Conservation (phyloP, 2,329 filamentous ascomycete genomes). For the Xylaria sp. region DNA sequence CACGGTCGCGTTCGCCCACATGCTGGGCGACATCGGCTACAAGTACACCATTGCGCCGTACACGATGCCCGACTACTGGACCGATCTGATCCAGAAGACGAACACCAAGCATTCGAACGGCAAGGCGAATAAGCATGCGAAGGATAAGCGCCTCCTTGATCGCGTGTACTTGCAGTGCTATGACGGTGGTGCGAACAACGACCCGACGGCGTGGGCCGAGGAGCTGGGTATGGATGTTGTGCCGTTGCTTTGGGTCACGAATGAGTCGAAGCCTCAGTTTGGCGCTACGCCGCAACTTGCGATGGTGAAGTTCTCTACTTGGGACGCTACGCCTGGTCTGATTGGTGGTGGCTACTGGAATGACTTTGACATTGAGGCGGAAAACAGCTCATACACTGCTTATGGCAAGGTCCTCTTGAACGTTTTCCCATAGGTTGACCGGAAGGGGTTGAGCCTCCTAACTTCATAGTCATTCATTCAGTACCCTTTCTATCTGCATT, state of each 20-base stretch:
- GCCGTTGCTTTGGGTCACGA: conserved; percentile 41
- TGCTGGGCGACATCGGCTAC: conserved; percentile 39
- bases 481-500: neutral
- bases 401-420: conserved; percentile 20
- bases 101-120: conserved; percentile 24
- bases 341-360: conserved; percentile 43
- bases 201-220: conserved; percentile 36
- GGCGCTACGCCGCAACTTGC: conserved; percentile 37
- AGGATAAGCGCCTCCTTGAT: conserved; percentile 31
- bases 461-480: no score
- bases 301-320: conserved; percentile 32
- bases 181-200: conserved; percentile 39
- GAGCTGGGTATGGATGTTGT: conserved; percentile 38
- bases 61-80: conserved; percentile 38
- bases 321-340: conserved; percentile 31
- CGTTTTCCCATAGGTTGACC: neutral
- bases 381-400: conserved; percentile 34
- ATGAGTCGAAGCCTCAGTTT: conserved; percentile 41
- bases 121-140: conserved; percentile 13
- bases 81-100: conserved; percentile 28
- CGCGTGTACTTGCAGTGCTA: conserved; percentile 42
- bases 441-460: no score
- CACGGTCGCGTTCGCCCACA: conserved; percentile 39
- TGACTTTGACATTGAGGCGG: conserved; percentile 43
- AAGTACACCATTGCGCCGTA: conserved; percentile 41